phyloP scores from a whole-genome alignment of 2,329 filamentous ascomycete species.

The Colletotrichum horii region DNA sequence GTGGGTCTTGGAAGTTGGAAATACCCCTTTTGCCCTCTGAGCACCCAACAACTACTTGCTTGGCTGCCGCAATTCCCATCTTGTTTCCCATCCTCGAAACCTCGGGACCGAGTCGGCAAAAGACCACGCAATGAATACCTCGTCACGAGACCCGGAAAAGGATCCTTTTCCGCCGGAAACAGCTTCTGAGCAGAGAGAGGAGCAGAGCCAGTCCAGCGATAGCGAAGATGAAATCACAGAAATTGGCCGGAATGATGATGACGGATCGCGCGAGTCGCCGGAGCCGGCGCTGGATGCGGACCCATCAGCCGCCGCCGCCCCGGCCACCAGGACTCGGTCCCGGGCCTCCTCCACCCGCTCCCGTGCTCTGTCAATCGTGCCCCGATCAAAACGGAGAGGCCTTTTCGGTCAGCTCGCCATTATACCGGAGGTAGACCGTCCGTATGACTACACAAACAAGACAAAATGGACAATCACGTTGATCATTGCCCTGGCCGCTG shows the following conservation, averaged over 20 bases:
- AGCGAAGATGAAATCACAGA: slow-evolving; percentile 15
- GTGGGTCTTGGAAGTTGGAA: background rate
- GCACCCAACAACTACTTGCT: background rate
- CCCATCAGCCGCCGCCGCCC: slow-evolving; percentile 6
- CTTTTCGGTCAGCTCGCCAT: slow-evolving; percentile 74
- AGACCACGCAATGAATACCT: background rate
- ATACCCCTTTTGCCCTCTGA: background rate
- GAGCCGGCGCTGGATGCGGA: background rate
- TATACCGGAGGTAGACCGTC: slow-evolving; percentile 79
- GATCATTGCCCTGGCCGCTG: slow-evolving; percentile 77
- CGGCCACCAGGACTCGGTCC: slow-evolving; percentile 28
- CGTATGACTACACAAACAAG: slow-evolving; percentile 72
- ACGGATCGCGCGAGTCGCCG: background rate
- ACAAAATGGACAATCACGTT: slow-evolving; percentile 88
- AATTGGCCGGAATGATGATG: background rate
- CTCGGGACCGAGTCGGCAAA: slow-evolving; percentile 17
- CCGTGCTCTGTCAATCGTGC: slow-evolving; percentile 42
- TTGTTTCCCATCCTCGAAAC: background rate
- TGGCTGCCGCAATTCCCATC: background rate
- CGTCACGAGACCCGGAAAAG: slow-evolving; percentile 18
- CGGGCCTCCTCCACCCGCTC: slow-evolving; percentile 45
- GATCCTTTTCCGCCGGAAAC: slow-evolving; percentile 8
- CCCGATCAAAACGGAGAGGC: slow-evolving; percentile 65
- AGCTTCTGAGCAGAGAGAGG: background rate
- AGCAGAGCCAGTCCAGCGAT: slow-evolving; percentile 7